Evolutionary conservation across 1,284 basidiomycete species (phyloP), one percentile per base, ranked within the genome.

Genomic region (Lignosus rhinocerotis): DNA sequence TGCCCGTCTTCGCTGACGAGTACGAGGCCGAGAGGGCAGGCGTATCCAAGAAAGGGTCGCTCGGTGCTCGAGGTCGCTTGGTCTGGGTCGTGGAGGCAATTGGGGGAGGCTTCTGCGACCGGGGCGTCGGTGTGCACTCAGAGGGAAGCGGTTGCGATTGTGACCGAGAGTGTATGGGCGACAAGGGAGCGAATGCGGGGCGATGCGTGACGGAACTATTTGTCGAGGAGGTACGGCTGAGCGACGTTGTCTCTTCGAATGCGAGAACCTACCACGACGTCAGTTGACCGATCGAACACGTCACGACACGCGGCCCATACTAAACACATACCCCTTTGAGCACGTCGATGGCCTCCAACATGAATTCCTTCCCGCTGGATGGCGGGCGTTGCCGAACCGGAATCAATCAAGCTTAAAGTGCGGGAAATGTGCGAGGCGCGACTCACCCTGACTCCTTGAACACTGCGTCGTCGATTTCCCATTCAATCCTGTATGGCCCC

Each of bases 381-480:
- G 50, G 47, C 59, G 61, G 65, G 57, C 51, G 57, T 60, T 53
- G 46, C 62, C 67, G 65, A 60, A 39, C 46, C 31, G 53, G 56
- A 31, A 52, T 62, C 44, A 63, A 59, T 56, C 54, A 58, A 57
- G 58, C 54, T 46, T 39, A 58, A 55, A 56, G 63, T 53, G 61
- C 56, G 60, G 62, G 55, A 56, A 63, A 49, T 56, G 45, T 48
- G 53, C 50, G 31, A 59, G 58, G 36, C 45, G 44, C 56, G n/a
- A 82, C 89, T 79, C 78, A 90, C 89, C 87, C 90, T 66, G 90
- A 81, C 73, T 92, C 90, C 69, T 90, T 89, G 75, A 92, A 89
- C 32, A 92, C 88, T 34, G 89, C 89, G 74, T 92, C 90, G 70
- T 92, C 90, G 39, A 92, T 78, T 74, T 90, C 87, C 90, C 90